A percentile compares a stretch with the other conserved stretches of the same genome.
Evolutionary conservation across 768 basidiomycete genomes (phyloP).

Genomic region (Leccinum imitatum): DNA sequence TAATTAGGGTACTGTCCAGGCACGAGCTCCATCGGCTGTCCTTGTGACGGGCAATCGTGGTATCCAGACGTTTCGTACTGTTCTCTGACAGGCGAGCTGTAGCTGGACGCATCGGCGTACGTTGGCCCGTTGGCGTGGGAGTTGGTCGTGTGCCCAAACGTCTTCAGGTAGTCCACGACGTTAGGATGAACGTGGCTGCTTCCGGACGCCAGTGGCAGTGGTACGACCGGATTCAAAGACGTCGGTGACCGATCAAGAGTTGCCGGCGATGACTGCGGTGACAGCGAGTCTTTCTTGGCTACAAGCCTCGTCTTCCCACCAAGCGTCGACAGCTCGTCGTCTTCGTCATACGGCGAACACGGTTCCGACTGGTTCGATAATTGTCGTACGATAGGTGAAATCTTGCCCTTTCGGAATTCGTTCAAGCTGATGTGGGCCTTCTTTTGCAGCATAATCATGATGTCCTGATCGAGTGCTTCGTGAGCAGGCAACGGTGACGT

Average conservation of each 20-base stretch:
- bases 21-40: slow-evolving; percentile 33
- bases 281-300: slow-evolving; percentile 56
- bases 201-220: slow-evolving; percentile 58
- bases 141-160: slow-evolving; percentile 44
- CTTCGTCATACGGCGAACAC: slow-evolving; percentile 46
- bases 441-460: slow-evolving; percentile 63
- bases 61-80: slow-evolving; percentile 26
- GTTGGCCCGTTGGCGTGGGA: slow-evolving; percentile 24
- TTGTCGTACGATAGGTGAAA: slow-evolving; percentile 40
- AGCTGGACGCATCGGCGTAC: slow-evolving; percentile 26
- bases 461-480: slow-evolving; percentile 38
- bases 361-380: slow-evolving; percentile 40
- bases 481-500: slow-evolving; percentile 12
- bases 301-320: slow-evolving; percentile 69
- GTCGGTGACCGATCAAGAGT: slow-evolving; percentile 62
- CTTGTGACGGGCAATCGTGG: slow-evolving; percentile 19
- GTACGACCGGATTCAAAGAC: slow-evolving; percentile 71
- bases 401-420: slow-evolving; percentile 60
- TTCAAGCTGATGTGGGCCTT: slow-evolving; percentile 66
- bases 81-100: slow-evolving; percentile 27
- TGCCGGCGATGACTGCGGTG: slow-evolving; percentile 43
- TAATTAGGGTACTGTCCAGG: slow-evolving; percentile 57
- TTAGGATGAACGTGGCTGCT: slow-evolving; percentile 55
- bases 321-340: slow-evolving; percentile 62
- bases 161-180: slow-evolving; percentile 67